Conservation (phyloP, 768 basidiomycete species). For the Boletus reticuloceps region DNA sequence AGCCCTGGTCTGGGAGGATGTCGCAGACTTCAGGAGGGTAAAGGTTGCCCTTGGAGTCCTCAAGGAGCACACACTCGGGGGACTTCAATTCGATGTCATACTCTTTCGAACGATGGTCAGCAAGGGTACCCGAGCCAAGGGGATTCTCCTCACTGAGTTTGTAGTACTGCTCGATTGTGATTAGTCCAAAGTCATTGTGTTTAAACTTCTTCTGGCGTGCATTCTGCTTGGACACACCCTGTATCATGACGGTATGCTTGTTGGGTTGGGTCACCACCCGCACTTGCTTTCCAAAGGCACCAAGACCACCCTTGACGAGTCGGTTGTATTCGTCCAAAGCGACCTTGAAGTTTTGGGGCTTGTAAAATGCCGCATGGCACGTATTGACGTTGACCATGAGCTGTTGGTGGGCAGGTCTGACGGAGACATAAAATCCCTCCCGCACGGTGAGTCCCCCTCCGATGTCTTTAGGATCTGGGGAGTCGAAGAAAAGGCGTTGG, state of each 20-base stretch:
- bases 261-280: slow-evolving; percentile 62
- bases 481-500: slow-evolving; percentile 40
- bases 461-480: slow-evolving; percentile 33
- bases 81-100: slow-evolving; percentile 34
- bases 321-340: slow-evolving; percentile 39
- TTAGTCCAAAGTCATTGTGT: slow-evolving; percentile 29
- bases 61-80: slow-evolving; percentile 40
- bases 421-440: slow-evolving; percentile 47
- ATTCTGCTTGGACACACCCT: slow-evolving; percentile 40
- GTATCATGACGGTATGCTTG: slow-evolving; percentile 68
- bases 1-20: slow-evolving; percentile 40
- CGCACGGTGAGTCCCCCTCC: slow-evolving; percentile 54
- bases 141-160: slow-evolving; percentile 31
- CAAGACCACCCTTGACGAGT: slow-evolving; percentile 49
- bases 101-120: slow-evolving; percentile 29
- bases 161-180: slow-evolving; percentile 49
- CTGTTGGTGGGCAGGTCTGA: slow-evolving; percentile 40
- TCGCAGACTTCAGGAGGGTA: slow-evolving; percentile 49
- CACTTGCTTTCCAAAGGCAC: slow-evolving; percentile 60
- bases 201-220: slow-evolving; percentile 42
- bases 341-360: slow-evolving; percentile 39
- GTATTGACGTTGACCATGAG: slow-evolving; percentile 54
- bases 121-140: neutral
- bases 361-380: slow-evolving; percentile 50
- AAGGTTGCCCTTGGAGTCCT: slow-evolving; percentile 33